Conservation (phyloP, 129 eudicot genomes). For the Centaurea solstitialis region DNA sequence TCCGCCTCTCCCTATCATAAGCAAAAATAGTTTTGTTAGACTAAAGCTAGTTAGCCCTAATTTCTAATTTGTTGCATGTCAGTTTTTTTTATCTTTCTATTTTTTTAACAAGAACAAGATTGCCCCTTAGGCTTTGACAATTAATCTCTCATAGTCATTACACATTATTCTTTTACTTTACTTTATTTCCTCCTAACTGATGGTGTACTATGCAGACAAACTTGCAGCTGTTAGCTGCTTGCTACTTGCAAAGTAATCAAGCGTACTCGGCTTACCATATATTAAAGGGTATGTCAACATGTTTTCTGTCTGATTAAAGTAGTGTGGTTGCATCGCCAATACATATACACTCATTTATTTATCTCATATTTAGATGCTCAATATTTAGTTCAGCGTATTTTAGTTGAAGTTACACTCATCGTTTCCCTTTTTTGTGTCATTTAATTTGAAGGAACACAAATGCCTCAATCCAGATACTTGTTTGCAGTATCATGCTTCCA, state of each 20-base stretch:
- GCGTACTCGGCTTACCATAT: conserved; percentile 70
- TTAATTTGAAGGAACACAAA: conserved; percentile 49
- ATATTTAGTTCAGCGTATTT: neutral
- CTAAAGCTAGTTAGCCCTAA: neutral
- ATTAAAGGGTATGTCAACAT: conserved; percentile 51
- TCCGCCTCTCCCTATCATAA: too few relatives aligned
- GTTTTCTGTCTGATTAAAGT: neutral
- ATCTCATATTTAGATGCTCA: neutral
- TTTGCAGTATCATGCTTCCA: conserved; percentile 79
- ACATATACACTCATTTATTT: neutral
- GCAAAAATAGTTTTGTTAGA: too few relatives aligned
- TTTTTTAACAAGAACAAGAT: neutral
- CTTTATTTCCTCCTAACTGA: neutral
- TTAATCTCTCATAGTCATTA: neutral
- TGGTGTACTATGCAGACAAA: conserved; percentile 52
- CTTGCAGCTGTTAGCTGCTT: conserved; percentile 57
- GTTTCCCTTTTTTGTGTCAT: neutral
- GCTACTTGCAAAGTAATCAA: conserved; percentile 73
- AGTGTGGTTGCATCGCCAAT: neutral
- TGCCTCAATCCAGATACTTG: conserved; percentile 80
- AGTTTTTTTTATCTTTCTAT: neutral
- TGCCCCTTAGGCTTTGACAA: neutral
- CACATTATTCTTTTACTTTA: neutral
- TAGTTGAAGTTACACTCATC: neutral
- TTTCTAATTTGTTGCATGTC: neutral